Conservation (phyloP, 495 filamentous ascomycete species). For the Tuber umbilicatum region DNA sequence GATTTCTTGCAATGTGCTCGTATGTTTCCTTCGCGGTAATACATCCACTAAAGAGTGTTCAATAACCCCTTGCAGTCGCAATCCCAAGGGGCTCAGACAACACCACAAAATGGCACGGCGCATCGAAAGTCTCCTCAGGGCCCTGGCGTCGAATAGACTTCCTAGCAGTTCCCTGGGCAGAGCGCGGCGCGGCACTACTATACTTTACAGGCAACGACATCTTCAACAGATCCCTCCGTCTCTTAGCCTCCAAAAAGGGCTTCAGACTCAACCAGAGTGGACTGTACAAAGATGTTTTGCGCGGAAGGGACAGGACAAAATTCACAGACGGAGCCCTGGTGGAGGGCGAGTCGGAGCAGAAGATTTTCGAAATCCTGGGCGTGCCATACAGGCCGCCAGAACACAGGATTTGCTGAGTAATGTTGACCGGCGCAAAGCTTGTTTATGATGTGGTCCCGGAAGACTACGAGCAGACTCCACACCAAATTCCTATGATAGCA, state of each 20-base stretch:
- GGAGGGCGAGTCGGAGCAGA: conserved; percentile 69
- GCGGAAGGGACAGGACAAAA: conserved; percentile 55
- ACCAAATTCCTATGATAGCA: background rate
- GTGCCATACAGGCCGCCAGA: conserved; percentile 82
- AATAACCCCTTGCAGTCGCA: conserved; percentile 5
- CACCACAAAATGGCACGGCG: conserved; percentile 83
- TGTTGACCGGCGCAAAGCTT: background rate
- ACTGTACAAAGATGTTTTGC: conserved; percentile 66
- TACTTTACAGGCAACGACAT: conserved; percentile 98
- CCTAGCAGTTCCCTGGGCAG: conserved; percentile 70
- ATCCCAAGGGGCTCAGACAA: conserved; percentile 42
- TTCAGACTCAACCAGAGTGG: conserved; percentile 84
- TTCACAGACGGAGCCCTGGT: conserved; percentile 67
- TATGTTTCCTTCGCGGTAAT: conserved; percentile 22
- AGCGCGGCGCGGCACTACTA: conserved; percentile 81
- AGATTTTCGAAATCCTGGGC: conserved; percentile 78
- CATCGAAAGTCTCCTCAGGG: conserved; percentile 56
- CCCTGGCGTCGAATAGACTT: conserved; percentile 53
- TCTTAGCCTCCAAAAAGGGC: conserved; percentile 74
- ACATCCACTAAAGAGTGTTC: background rate
- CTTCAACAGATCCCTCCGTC: conserved; percentile 82
- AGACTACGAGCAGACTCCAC: background rate
- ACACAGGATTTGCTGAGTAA: conserved; percentile 64
- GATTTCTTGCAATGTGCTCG: conserved; percentile 54
- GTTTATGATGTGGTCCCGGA: background rate